Conservation (phyloP, 148 eudicot genomes). For the Silene conica region DNA sequence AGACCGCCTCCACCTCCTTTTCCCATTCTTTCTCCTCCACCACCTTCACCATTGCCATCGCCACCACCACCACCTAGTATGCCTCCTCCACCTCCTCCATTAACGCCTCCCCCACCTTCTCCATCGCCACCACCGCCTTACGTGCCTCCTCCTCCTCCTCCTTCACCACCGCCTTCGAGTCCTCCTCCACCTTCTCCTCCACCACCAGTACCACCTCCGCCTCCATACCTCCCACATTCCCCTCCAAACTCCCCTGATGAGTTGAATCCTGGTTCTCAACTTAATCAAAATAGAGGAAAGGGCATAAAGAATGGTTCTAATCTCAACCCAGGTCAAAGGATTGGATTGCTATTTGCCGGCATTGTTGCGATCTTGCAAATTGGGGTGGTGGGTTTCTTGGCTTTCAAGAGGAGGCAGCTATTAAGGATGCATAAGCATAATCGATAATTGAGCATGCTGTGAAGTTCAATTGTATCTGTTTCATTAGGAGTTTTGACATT, state of each 20-base stretch:
- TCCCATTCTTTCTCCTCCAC: background rate
- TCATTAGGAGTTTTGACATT: constrained; percentile 20
- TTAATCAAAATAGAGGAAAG: background rate
- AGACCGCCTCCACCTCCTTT: background rate
- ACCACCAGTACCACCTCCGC: constrained; percentile 13
- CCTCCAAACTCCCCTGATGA: constrained; percentile 9
- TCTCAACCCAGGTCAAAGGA: constrained; percentile 49
- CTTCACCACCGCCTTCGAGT: constrained; percentile 13
- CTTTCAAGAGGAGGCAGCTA: constrained; percentile 48
- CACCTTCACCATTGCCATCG: background rate
- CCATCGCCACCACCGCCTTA: constrained; percentile 10
- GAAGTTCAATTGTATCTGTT: background rate
- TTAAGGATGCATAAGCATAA: constrained; percentile 24
- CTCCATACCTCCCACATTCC: background rate
- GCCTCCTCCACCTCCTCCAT: background rate
- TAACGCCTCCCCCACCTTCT: background rate
- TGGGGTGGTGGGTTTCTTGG: constrained; percentile 54
- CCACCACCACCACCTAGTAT: background rate
- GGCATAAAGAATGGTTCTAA: constrained; percentile 6
- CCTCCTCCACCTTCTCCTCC: constrained; percentile 12
- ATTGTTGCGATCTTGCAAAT: constrained; percentile 57
- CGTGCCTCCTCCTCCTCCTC: constrained; percentile 8
- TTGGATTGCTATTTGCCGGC: constrained; percentile 60
- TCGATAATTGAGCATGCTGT: constrained; percentile 15
- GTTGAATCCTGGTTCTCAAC: background rate